Conservation (phyloP, 108 stramenopile species). For the Seminavis robusta region DNA sequence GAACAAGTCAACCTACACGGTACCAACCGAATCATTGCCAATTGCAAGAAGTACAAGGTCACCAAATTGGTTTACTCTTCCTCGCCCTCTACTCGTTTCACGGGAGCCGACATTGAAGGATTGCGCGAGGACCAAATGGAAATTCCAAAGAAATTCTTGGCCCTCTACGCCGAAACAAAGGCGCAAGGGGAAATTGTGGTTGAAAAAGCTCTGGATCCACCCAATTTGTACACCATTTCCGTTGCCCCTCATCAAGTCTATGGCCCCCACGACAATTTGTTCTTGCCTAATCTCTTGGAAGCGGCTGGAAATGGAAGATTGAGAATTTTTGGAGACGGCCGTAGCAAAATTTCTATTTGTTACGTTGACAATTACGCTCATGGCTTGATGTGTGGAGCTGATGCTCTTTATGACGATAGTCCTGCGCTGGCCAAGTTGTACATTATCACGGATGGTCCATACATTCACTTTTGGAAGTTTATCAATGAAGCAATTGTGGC, state of each 20-base stretch:
- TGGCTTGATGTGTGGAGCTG: constrained; percentile 88
- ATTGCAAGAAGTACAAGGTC: constrained; percentile 77
- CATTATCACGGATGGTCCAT: constrained; percentile 92
- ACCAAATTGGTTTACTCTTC: constrained; percentile 89
- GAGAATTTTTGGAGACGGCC: constrained; percentile 90
- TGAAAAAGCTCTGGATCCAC: constrained; percentile 43
- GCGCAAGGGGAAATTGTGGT: constrained; percentile 88
- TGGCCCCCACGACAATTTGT: constrained; percentile 88
- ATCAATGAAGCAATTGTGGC: constrained; percentile 82
- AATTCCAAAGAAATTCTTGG: constrained; percentile 60
- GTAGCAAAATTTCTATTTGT: constrained; percentile 87
- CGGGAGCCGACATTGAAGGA: constrained; percentile 86
- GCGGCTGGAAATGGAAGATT: constrained; percentile 82
- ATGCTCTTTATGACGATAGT: constrained; percentile 70
- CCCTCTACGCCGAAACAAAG: constrained; percentile 96
- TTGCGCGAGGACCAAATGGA: constrained; percentile 72
- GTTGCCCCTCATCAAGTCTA: constrained; percentile 98
- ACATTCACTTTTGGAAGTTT: constrained; percentile 90
- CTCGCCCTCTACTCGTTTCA: constrained; percentile 95
- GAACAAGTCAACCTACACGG: constrained; percentile 87
- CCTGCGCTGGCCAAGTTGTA: constrained; percentile 94
- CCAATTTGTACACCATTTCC: constrained; percentile 72
- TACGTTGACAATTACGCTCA: constrained; percentile 98
- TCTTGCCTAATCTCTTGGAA: constrained; percentile 90
- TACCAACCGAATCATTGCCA: constrained; percentile 78